Evolutionary conservation across 179 eudicot genomes (phyloP).

Genomic region (Heliamphora pulchella): DNA sequence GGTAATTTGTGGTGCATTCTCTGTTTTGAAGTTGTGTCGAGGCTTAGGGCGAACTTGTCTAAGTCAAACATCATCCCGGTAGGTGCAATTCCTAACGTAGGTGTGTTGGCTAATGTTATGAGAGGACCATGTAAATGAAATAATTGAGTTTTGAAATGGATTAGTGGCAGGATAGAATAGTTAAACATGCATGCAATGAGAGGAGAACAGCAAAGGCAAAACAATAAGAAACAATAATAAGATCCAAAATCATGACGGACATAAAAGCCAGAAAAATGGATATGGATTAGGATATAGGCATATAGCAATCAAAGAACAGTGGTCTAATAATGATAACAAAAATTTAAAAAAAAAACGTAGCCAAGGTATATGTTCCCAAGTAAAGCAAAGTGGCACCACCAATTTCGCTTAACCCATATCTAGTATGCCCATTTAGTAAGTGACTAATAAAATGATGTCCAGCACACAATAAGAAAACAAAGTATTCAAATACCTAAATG

Average conservation of each 20-base stretch:
- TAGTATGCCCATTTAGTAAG: not conserved
- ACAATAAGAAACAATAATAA: not conserved
- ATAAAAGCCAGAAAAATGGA: not conserved
- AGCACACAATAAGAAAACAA: not conserved
- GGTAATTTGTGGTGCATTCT: no score
- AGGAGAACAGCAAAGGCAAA: not conserved
- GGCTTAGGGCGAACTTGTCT: no score
- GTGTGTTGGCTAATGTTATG: no score
- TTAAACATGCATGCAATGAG: not conserved
- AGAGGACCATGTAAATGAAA: not conserved
- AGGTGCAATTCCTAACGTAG: no score
- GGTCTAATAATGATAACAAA: not conserved
- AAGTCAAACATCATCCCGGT: no score
- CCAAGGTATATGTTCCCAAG: not conserved
- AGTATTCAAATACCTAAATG: slow-evolving; percentile 53
- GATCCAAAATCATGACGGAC: not conserved
- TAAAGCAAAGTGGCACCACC: not conserved
- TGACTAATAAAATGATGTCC: not conserved
- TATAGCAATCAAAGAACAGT: not conserved
- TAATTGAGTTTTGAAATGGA: not conserved
- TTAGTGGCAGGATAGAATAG: not conserved
- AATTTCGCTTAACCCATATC: not conserved
- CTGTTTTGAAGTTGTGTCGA: no score
- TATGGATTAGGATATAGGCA: not conserved
- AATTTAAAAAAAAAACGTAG: not conserved